These are phyloP conservation scores for Neocatenulostroma microsporum DNA, from an alignment of 2,329 filamentous ascomycete species.

Conservation along the genomic window DNA sequence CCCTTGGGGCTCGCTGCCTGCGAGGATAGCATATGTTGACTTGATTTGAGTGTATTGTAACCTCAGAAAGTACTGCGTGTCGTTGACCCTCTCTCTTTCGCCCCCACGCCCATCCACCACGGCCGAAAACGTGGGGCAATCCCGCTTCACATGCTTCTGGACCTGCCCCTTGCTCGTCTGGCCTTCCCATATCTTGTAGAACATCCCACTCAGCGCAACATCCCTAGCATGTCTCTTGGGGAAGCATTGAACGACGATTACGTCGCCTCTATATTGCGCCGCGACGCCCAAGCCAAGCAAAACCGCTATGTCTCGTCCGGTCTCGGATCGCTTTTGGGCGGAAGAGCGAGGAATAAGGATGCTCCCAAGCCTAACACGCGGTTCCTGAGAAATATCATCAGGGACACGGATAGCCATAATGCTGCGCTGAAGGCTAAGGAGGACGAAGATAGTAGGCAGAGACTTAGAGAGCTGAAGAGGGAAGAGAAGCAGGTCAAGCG, in stretches of 20 bases:
- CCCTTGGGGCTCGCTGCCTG: too few species aligned
- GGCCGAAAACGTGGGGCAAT: too few species aligned
- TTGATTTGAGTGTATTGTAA: too few species aligned
- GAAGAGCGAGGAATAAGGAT: constrained; percentile 11
- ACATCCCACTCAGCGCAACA: not conserved
- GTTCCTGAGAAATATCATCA: constrained; percentile 81
- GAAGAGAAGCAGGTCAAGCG: constrained; percentile 29
- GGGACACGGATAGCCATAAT: constrained; percentile 83
- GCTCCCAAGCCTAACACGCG: constrained; percentile 83
- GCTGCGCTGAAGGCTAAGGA: constrained; percentile 77
- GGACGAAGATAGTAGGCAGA: constrained; percentile 65
- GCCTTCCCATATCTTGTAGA: too few species aligned
- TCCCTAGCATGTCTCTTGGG: constrained; percentile 6
- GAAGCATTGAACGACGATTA: constrained; percentile 56
- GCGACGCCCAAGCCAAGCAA: constrained; percentile 62
- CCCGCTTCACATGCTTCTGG: too few species aligned
- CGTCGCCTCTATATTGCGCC: constrained; percentile 67
- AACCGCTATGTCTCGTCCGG: constrained; percentile 13
- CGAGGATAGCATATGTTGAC: too few species aligned
- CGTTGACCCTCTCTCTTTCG: too few species aligned
- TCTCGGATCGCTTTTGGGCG: constrained; percentile 8
- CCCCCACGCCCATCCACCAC: too few species aligned
- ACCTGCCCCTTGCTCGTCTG: too few species aligned
- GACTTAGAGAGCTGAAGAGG: constrained; percentile 48
- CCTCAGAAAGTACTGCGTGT: too few species aligned